Conservation (phyloP, 768 basidiomycete genomes). For the Tulasnella sp. region DNA sequence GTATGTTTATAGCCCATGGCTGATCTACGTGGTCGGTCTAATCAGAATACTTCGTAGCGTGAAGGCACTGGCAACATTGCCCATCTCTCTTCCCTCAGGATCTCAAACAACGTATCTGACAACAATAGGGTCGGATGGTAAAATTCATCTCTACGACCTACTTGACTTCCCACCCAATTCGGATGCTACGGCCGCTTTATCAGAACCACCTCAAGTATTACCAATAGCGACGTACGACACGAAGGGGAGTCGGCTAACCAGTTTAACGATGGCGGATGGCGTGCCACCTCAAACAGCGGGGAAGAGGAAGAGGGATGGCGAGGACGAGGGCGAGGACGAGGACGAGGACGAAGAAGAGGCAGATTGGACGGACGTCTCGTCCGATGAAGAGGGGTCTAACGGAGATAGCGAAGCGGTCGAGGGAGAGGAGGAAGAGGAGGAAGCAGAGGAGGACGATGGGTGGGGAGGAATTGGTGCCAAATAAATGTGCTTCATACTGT, state of each 20-base stretch:
- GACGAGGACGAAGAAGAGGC: conserved; percentile 25
- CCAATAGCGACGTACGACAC: conserved; percentile 70
- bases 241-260: conserved; percentile 79
- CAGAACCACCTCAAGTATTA: conserved; percentile 31
- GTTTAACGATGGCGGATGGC: conserved; percentile 54
- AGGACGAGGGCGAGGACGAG: conserved; percentile 31
- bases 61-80: conserved; percentile 66
- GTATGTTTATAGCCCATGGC: conserved; percentile 38
- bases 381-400: neutral
- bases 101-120: conserved; percentile 50
- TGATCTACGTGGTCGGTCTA: neutral
- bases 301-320: conserved; percentile 31
- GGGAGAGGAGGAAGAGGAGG: conserved; percentile 27
- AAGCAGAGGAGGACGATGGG: conserved; percentile 22
- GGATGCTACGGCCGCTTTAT: neutral
- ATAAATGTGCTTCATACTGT: neutral
- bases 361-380: conserved; percentile 24
- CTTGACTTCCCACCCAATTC: conserved; percentile 39
- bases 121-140: conserved; percentile 86
- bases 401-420: conserved; percentile 23
- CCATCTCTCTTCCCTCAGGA: conserved; percentile 47
- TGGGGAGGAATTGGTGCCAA: neutral
- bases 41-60: conserved; percentile 38
- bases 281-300: conserved; percentile 19
- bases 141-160: conserved; percentile 69